Evolutionary conservation across 192 early-diverging fungal genomes (phyloP).

Genomic region (Rhizophagus clarus): DNA sequence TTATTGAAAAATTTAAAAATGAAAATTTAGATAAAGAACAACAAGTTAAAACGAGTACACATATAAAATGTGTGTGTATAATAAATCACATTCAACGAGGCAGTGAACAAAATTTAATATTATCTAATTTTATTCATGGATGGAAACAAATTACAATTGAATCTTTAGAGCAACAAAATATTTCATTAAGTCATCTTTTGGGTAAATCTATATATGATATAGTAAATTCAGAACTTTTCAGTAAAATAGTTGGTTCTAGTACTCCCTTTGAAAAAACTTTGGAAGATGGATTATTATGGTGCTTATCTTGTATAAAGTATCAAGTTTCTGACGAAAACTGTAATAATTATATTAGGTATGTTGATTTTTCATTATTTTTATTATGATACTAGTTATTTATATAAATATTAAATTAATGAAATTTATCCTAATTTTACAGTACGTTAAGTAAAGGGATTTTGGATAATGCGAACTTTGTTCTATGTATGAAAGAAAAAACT

Average conservation of each 20-base stretch:
- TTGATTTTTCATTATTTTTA: too few relatives aligned
- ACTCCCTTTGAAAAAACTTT: neutral
- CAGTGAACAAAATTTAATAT: neutral
- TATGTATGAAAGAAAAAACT: neutral
- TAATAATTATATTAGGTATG: neutral
- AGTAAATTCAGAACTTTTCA: neutral
- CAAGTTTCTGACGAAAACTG: neutral
- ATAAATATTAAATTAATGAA: neutral
- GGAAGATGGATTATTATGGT: neutral
- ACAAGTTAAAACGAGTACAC: too few relatives aligned
- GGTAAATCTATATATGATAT: neutral
- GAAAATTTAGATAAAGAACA: too few relatives aligned
- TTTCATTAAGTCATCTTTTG: neutral
- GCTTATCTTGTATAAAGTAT: neutral
- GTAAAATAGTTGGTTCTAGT: neutral
- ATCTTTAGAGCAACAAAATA: neutral
- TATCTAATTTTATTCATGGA: neutral
- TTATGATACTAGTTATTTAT: too few relatives aligned
- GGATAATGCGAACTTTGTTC: neutral
- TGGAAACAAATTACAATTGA: neutral
- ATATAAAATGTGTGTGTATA: neutral
- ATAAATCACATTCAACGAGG: neutral
- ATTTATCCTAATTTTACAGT: neutral
- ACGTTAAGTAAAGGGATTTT: neutral
- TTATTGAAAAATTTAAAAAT: slow-evolving; percentile 7